Base-by-base conservation (phyloP, 345 rosid species). In the Eucalyptus cloeziana region DNA sequence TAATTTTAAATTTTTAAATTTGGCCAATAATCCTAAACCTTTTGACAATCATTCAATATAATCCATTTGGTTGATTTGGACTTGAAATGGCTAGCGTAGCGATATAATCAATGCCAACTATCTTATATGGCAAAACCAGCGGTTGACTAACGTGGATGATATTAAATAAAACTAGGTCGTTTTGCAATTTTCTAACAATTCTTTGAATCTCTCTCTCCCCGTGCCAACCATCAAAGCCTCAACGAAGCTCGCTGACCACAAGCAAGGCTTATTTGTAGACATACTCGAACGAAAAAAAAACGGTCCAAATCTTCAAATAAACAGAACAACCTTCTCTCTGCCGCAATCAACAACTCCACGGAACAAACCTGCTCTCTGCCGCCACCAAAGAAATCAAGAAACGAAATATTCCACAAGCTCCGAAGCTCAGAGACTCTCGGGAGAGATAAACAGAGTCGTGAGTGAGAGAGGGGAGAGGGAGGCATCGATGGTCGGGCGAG, bases 71-170 rank as follows among this genome's bases (percentile, higher is more conserved):
- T n/a, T n/a, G 14, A 62, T 12, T 62, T 62, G 13, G 7, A 0
- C 8, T 6, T 13, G 8, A 62, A 62, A 62, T 62, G 4, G 3
- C 8, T 62, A n/a, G n/a, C 4, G 9, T 30, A 30, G 16, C 4
- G 1, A 1, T 64, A 15, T 2, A 14, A 4, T 64, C 10, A 64
- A 0, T 4, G 4, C 7, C 5, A 31, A 15, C 31, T n/a, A 31
- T n/a, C 1, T 31, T 64, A n/a, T 15, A 8, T 64, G 19, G 3
- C 10, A 14, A 50, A 50, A 50, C 3, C 7, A 0, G 5, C 7
- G 5, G 17, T 1, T 50, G 6, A 50, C 52, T 5, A 3, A 50
- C 3, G 5, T 27, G 33, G 8, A 30, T 2, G 31, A 60, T 24
- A 30, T 60, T 12, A 60, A 5, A 60, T 60, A 16, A 27, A 60